Percentiles rank a stretch among this genome's conserved stretches.
phyloP scores from a whole-genome alignment of 2,329 filamentous ascomycete genomes.

The Stemphylium lycopersici region DNA sequence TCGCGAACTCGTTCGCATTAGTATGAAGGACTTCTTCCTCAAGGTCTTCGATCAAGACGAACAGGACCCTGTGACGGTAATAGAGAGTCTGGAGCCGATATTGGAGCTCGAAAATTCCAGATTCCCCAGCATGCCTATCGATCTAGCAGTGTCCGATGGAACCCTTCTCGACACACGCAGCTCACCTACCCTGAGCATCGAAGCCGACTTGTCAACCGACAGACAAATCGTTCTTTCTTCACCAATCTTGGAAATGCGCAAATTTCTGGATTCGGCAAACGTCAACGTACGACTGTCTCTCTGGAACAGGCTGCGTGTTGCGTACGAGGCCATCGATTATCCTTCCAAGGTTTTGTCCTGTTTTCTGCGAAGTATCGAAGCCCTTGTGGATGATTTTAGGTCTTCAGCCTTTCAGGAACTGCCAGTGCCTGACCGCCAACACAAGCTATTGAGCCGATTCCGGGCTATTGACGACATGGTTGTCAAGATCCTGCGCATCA shows the following conservation, averaged over 20 bases:
- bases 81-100: slow-evolving; percentile 91
- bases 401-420: slow-evolving; percentile 62
- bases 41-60: slow-evolving; percentile 85
- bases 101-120: slow-evolving; percentile 65
- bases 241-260: slow-evolving; percentile 74
- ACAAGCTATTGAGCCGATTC: slow-evolving; percentile 75
- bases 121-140: neutral
- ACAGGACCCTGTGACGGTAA: slow-evolving; percentile 80
- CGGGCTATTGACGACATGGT: slow-evolving; percentile 80
- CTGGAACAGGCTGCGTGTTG: slow-evolving; percentile 89
- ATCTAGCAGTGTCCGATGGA: slow-evolving; percentile 14
- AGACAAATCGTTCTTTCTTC: slow-evolving; percentile 23
- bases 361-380: slow-evolving; percentile 82
- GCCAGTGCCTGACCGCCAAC: slow-evolving; percentile 68
- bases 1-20: slow-evolving; percentile 87
- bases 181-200: slow-evolving; percentile 18
- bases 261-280: slow-evolving; percentile 81
- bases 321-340: slow-evolving; percentile 85
- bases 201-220: slow-evolving; percentile 8
- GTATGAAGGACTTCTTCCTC: slow-evolving; percentile 95
- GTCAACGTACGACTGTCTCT: slow-evolving; percentile 84
- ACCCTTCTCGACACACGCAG: slow-evolving; percentile 12
- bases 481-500: slow-evolving; percentile 70
- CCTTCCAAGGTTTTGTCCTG: slow-evolving; percentile 88
- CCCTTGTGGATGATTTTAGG: slow-evolving; percentile 75